Evolutionary conservation across 768 basidiomycete species (phyloP), one percentile per base, ranked within the genome.

Genomic region (Clathrus columnatus): DNA sequence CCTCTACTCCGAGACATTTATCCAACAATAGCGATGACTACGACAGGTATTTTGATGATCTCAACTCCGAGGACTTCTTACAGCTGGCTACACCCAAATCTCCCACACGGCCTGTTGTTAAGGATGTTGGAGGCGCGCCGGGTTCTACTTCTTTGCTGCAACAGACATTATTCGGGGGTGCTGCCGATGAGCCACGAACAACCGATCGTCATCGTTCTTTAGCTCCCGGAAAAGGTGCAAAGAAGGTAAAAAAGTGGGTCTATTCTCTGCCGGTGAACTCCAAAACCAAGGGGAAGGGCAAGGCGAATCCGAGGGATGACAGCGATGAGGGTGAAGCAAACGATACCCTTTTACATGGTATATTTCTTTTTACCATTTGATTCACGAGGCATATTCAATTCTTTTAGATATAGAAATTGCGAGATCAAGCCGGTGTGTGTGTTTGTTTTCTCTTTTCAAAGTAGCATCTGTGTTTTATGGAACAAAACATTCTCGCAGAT

Each of bases 241-340:
- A 60, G 29, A 83, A 86, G 67, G 81, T 77, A 0, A 97, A 95
- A 72, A 73, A 75, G 44, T 99, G 96, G 96, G 92, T 98, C 65
- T 84, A 90, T 21, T 91, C 93, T 0, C 82, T 74, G 11, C 95
- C 89, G 63, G 84, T 92, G 5, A 87, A 90, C 70, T 80, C 84
- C 3, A 62, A 65, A 50, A 66, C 69, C 1, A 84, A 81, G 65
- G 74, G 74, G 6, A 83, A 82, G 67, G 75, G 69, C 20, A 83
- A 79, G 61, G 70, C 67, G 1, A 72, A 73, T 48, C 65, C 63
- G 24, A 64, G 66, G 17, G 68, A 66, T 16, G 64, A 68, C 16
- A 70, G 72, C 29, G 77, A 76, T 47, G 79, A 76, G 7, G 79
- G 76, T 18, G 76, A 76, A 14, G 73, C 73, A 0, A 64, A 68